Percentiles rank a stretch among this genome's conserved stretches.
phyloP scores from a whole-genome alignment of 1,284 basidiomycete genomes.

The Golubevia sp. region DNA sequence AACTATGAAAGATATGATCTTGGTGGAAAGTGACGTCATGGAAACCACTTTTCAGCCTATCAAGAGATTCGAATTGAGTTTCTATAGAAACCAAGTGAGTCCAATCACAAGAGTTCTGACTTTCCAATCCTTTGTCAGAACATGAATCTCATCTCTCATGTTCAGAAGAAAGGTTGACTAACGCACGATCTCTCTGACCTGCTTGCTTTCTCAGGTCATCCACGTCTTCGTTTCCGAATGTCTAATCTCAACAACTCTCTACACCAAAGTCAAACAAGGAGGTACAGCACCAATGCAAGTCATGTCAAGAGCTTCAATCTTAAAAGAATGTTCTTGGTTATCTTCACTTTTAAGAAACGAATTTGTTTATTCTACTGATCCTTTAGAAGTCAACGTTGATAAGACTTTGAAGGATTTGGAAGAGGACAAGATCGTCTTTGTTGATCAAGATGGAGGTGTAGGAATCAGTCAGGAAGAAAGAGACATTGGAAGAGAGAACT shows the following conservation, averaged over 20 bases:
- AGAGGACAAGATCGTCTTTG: conserved; percentile 10
- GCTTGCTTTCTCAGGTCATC: conserved; percentile 28
- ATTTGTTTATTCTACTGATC: conserved; percentile 59
- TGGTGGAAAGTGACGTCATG: conserved; percentile 53
- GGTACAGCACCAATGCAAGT: conserved; percentile 51
- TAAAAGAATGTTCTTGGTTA: conserved; percentile 52
- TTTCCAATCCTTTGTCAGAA: conserved; percentile 13
- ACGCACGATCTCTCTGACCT: no score
- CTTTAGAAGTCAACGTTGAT: conserved; percentile 54
- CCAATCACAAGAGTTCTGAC: no score
- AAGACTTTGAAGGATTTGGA: conserved; percentile 39
- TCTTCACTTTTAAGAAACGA: conserved; percentile 60
- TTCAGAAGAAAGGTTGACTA: no score
- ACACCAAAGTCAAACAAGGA: conserved; percentile 62
- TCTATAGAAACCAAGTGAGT: conserved; percentile 58
- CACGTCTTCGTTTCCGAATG: conserved; percentile 53
- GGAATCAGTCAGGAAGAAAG: conserved; percentile 46
- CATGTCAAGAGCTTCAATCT: conserved; percentile 42
- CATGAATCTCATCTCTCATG: no score
- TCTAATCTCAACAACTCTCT: conserved; percentile 45
- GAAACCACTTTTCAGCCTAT: conserved; percentile 58
- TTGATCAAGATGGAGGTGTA: conserved; percentile 19
- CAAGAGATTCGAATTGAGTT: conserved; percentile 61
- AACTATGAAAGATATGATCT: conserved; percentile 59
- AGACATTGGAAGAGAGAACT: conserved; percentile 53